A percentile compares a stretch with the other conserved stretches of the same genome.
Evolutionary conservation across 2,329 filamentous ascomycete species (phyloP).

Genomic region (Colletotrichum sp.): DNA sequence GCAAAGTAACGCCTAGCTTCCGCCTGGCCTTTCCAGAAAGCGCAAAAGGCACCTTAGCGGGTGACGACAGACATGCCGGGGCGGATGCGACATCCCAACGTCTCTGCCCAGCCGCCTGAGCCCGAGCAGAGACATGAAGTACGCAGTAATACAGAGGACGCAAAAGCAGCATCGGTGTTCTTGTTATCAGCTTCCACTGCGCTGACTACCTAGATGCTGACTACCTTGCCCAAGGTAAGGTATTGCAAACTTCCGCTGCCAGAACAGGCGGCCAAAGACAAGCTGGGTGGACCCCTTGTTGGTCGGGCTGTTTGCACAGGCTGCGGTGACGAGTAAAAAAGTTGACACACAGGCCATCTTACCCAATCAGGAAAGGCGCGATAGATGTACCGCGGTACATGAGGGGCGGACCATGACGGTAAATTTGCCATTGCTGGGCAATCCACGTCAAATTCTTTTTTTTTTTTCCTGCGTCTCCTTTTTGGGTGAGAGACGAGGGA

Average conservation of each 20-base stretch:
- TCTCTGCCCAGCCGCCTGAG: background rate
- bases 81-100: background rate
- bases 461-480: background rate
- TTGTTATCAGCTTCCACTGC: background rate
- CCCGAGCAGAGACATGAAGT: background rate
- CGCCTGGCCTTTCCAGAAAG: background rate
- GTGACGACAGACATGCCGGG: background rate
- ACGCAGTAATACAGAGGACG: background rate
- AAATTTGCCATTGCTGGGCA: constrained; percentile 2
- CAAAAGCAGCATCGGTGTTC: background rate
- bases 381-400: background rate
- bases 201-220: background rate
- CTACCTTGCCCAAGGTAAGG: background rate
- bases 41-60: background rate
- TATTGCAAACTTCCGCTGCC: background rate
- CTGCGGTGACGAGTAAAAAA: background rate
- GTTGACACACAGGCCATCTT: background rate
- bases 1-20: background rate
- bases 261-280: background rate
- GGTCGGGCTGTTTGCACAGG: background rate
- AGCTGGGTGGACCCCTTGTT: background rate
- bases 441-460: background rate
- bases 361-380: background rate
- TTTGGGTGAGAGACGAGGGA: background rate
- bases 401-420: background rate